These are phyloP conservation scores for Backusella liffmaniae DNA, from an alignment of 192 early-diverging fungal genomes.

Conservation along the genomic window DNA sequence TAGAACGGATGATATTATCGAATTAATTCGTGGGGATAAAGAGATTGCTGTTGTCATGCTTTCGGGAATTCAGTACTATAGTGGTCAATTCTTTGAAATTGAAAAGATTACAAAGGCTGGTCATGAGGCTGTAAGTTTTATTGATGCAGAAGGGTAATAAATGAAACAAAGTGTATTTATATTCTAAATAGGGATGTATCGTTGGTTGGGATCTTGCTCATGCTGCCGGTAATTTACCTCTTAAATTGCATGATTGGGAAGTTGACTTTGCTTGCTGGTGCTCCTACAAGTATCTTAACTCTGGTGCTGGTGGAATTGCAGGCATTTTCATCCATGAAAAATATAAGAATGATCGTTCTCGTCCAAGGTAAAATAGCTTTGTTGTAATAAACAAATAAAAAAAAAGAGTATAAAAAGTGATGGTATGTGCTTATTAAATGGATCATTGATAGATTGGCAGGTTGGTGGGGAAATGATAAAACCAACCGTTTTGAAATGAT, in stretches of 20 bases:
- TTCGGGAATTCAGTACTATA: constrained; percentile 93
- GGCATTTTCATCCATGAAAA: constrained; percentile 90
- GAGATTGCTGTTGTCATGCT: constrained; percentile 86
- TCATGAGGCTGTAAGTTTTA: constrained; percentile 62
- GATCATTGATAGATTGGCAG: constrained; percentile 22
- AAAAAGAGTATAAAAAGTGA: not conserved
- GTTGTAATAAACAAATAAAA: not conserved
- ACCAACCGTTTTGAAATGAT: constrained; percentile 86
- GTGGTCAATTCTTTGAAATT: constrained; percentile 88
- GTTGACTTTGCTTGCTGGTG: constrained; percentile 99
- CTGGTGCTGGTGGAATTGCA: constrained; percentile 94
- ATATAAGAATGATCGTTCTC: constrained; percentile 56
- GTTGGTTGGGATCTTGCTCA: constrained; percentile 97
- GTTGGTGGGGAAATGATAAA: constrained; percentile 93
- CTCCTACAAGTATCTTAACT: constrained; percentile 98
- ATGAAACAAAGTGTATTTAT: not conserved
- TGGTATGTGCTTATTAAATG: not conserved
- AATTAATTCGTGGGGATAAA: constrained; percentile 68
- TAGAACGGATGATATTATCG: constrained; percentile 80
- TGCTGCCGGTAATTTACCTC: constrained; percentile 89
- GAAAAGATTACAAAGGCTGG: constrained; percentile 79
- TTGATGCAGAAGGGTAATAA: not conserved
- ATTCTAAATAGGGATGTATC: constrained; percentile 65
- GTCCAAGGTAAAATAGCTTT: constrained; percentile 46
- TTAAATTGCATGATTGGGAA: constrained; percentile 91